Percentiles rank a stretch among this genome's conserved stretches.
Conservation (phyloP, 306 rosid genomes). For the Cucumis cinereus region DNA sequence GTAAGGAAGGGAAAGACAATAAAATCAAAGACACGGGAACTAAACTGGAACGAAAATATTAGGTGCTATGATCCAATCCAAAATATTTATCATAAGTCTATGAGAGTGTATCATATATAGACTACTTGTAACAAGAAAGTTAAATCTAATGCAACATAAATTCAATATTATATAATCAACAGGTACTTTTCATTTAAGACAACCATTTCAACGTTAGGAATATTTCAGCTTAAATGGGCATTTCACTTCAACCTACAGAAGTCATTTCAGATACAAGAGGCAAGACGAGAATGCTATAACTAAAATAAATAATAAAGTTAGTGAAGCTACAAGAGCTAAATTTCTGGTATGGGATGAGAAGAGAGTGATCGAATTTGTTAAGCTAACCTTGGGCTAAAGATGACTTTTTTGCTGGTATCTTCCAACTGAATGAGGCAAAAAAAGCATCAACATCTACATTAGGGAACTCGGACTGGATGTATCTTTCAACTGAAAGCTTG, state of each 20-base stretch:
- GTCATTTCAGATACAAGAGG: background rate
- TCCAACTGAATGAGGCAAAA: constrained; percentile 69
- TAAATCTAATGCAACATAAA: background rate
- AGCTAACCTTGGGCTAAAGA: constrained; percentile 30
- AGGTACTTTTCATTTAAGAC: background rate
- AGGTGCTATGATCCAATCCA: background rate
- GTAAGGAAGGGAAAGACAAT: background rate
- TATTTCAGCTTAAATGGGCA: background rate
- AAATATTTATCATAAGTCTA: background rate
- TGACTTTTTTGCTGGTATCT: constrained; percentile 38
- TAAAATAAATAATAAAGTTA: background rate
- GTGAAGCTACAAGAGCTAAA: background rate
- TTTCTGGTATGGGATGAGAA: background rate
- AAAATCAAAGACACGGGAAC: background rate
- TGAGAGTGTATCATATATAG: background rate
- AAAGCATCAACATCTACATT: constrained; percentile 30
- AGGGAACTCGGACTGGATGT: constrained; percentile 32
- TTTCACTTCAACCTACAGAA: background rate
- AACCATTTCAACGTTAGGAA: background rate
- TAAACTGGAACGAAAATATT: background rate
- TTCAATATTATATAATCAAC: background rate
- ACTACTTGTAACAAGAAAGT: background rate
- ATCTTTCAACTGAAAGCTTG: constrained; percentile 62
- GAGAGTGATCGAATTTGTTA: background rate
- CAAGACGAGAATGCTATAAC: background rate